phyloP scores from a whole-genome alignment of 306 rosid genomes.

The Quercus glauca region DNA sequence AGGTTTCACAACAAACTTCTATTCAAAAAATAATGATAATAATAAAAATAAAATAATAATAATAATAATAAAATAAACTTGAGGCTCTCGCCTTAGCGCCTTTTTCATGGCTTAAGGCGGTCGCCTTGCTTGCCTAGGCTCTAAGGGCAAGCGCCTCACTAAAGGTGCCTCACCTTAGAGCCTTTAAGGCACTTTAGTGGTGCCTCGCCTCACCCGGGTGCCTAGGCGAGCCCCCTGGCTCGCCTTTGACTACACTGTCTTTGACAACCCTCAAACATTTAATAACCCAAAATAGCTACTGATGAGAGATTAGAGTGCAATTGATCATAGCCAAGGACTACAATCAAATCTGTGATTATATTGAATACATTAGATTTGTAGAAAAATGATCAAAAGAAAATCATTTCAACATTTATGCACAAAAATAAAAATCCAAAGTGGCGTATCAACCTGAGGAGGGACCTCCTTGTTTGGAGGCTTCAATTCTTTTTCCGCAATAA shows the following conservation, averaged over 20 bases:
- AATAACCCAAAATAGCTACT: background rate
- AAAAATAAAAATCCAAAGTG: conserved; percentile 1
- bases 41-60: too few relatives aligned
- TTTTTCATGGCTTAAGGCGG: too few relatives aligned
- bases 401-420: background rate
- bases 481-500: conserved; percentile 38
- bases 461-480: conserved; percentile 82
- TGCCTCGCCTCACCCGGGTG: too few relatives aligned
- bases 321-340: background rate
- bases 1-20: too few relatives aligned
- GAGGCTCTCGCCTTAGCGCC: too few relatives aligned
- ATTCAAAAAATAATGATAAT: too few relatives aligned
- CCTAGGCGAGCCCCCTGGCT: too few relatives aligned
- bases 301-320: background rate
- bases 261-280: background rate
- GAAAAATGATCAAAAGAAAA: background rate
- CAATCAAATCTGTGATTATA: background rate
- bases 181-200: too few relatives aligned
- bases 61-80: too few relatives aligned
- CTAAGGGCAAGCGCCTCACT: too few relatives aligned
- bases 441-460: conserved; percentile 61
- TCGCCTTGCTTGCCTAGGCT: too few relatives aligned
- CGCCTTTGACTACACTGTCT: background rate
- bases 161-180: too few relatives aligned
- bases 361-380: background rate